Evolutionary conservation across 805 yeast genomes (phyloP).

Genomic region (Candida dendrica): DNA sequence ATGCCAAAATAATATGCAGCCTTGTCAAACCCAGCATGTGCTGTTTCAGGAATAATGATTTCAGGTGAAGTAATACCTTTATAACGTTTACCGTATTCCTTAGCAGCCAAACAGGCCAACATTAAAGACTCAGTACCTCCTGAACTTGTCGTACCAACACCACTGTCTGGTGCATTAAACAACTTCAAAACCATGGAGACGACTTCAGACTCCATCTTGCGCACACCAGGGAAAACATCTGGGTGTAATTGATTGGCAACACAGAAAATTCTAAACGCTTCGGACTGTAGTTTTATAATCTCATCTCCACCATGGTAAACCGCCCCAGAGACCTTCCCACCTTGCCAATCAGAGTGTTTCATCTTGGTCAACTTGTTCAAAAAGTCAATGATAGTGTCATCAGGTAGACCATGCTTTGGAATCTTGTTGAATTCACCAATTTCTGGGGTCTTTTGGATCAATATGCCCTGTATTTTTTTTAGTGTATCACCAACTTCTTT

Average conservation of each 20-base stretch:
- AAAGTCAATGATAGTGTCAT: constrained; percentile 38
- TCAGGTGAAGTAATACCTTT: constrained; percentile 70
- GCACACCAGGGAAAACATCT: constrained; percentile 91
- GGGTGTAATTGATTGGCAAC: constrained; percentile 96
- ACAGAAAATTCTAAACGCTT: constrained; percentile 68
- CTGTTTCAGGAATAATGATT: constrained; percentile 79
- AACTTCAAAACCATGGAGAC: constrained; percentile 81
- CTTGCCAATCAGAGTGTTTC: constrained; percentile 73
- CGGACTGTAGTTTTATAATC: constrained; percentile 62
- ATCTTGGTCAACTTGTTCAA: constrained; percentile 43
- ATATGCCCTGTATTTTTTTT: constrained; percentile 41
- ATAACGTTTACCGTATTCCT: constrained; percentile 57
- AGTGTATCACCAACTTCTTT: constrained; percentile 46
- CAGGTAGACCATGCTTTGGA: constrained; percentile 55
- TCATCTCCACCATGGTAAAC: constrained; percentile 94
- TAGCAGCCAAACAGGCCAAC: constrained; percentile 81
- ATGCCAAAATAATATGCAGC: constrained; percentile 89
- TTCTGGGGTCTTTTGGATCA: constrained; percentile 47
- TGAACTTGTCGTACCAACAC: constrained; percentile 77
- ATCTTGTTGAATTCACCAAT: constrained; percentile 39
- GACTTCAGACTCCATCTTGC: constrained; percentile 94
- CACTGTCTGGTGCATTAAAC: constrained; percentile 69
- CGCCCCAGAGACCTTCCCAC: constrained; percentile 88
- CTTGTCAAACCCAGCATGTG: constrained; percentile 93
- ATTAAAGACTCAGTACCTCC: constrained; percentile 95